Conservation (phyloP, 2,329 filamentous ascomycete genomes). For the Fusarium nurragi region DNA sequence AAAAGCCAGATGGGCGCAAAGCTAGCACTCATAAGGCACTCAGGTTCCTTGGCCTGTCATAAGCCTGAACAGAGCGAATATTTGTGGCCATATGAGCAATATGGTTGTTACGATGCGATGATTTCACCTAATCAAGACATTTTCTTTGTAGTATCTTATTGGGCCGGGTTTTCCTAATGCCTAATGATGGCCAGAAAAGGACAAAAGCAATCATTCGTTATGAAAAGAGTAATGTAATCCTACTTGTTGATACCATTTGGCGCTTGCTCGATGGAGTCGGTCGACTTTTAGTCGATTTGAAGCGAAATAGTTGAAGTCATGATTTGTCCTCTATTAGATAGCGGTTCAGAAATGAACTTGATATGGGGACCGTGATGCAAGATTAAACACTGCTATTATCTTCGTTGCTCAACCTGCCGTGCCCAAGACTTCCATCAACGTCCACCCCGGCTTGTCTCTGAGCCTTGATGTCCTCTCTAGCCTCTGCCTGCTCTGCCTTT, state of each 20-base stretch:
- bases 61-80: neutral
- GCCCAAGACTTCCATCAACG: constrained; percentile 31
- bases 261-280: neutral
- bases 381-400: constrained; percentile 26
- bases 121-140: constrained; percentile 26
- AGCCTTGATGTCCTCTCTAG: constrained; percentile 31
- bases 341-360: neutral
- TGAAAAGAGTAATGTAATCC: constrained; percentile 23
- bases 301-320: neutral
- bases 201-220: constrained; percentile 4
- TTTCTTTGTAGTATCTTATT: constrained; percentile 19
- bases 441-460: constrained; percentile 32
- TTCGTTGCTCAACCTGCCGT: constrained; percentile 27
- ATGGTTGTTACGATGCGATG: constrained; percentile 37
- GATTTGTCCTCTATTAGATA: neutral
- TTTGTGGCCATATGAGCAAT: neutral
- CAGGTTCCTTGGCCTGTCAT: constrained; percentile 61
- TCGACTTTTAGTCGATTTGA: neutral
- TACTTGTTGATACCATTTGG: neutral
- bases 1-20: constrained; percentile 49
- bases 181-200: constrained; percentile 4
- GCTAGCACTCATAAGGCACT: constrained; percentile 62
- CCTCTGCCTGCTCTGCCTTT: constrained; percentile 34
- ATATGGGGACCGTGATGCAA: neutral
- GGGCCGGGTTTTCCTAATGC: constrained; percentile 5